Conservation (phyloP, 2,329 filamentous ascomycete species). For the Fusarium sp. region DNA sequence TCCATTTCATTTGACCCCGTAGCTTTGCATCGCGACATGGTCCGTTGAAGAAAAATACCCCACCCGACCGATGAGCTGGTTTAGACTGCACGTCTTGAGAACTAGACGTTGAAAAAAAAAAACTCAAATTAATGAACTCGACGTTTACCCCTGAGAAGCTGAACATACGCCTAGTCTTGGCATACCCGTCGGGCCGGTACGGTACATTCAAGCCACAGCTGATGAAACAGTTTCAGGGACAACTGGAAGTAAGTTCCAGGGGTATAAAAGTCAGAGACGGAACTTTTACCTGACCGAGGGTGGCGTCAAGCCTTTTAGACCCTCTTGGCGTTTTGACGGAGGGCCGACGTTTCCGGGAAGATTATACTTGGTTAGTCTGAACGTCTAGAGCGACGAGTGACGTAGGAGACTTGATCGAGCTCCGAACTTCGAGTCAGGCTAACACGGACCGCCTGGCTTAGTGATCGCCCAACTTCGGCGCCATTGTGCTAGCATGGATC, state of each 20-base stretch:
- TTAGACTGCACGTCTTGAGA: rapidly evolving
- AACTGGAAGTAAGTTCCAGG: not conserved
- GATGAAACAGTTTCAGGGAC: not conserved
- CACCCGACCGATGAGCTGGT: not conserved
- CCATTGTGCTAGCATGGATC: not conserved
- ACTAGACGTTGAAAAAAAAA: not conserved
- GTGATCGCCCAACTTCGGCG: not conserved
- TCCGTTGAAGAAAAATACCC: not conserved
- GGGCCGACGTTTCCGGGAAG: not conserved
- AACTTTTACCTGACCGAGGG: not conserved
- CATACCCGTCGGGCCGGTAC: not conserved
- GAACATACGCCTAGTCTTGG: not conserved
- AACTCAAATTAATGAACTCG: not conserved
- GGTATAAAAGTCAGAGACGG: too few species aligned
- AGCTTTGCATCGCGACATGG: not conserved
- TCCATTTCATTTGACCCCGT: too few species aligned
- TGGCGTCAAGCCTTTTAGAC: not conserved
- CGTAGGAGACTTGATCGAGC: not conserved
- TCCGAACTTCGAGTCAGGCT: not conserved
- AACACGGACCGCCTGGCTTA: not conserved
- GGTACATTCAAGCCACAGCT: not conserved
- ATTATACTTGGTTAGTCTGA: not conserved
- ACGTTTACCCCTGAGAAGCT: not conserved
- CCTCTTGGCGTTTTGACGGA: not conserved
- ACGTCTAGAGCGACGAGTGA: not conserved